Evolutionary conservation across 495 filamentous ascomycete genomes (phyloP).

Genomic region (Penicillium cataractarum): DNA sequence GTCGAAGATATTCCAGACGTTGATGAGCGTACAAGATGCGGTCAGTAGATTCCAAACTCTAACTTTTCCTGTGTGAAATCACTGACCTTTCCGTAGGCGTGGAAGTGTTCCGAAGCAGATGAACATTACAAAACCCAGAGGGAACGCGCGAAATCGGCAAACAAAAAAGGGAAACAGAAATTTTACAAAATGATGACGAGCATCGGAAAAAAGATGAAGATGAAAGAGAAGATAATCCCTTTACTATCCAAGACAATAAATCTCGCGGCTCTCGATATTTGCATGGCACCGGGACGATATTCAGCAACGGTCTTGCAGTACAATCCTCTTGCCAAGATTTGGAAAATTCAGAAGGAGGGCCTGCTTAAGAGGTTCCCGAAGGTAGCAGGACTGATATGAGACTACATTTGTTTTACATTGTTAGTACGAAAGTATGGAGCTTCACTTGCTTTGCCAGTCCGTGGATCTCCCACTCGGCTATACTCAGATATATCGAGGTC

Average conservation of each 20-base stretch:
- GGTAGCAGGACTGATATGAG: no score
- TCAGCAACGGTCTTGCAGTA: slow-evolving; percentile 5
- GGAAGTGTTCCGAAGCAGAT: neutral
- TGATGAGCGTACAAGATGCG: neutral
- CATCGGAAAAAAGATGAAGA: slow-evolving; percentile 9
- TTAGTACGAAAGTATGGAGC: no score
- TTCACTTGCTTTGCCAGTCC: no score
- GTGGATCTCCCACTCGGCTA: no score
- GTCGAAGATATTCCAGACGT: neutral
- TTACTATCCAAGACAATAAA: neutral
- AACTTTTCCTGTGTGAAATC: neutral
- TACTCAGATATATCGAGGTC: no score
- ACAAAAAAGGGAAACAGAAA: neutral
- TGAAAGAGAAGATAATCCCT: slow-evolving; percentile 1
- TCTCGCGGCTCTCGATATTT: slow-evolving; percentile 9
- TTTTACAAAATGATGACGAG: slow-evolving; percentile 15
- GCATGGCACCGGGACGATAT: slow-evolving; percentile 14
- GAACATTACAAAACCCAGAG: neutral
- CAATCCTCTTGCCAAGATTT: neutral
- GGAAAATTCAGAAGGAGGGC: no score
- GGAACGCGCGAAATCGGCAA: neutral
- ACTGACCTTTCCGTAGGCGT: neutral
- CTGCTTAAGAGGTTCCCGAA: no score
- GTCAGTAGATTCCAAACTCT: neutral
- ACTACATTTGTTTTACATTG: no score